Percentiles rank a stretch among this genome's conserved stretches.
These are phyloP conservation scores for Tanacetum coccineum DNA, from an alignment of 129 eudicot genomes.

Conservation along the genomic window DNA sequence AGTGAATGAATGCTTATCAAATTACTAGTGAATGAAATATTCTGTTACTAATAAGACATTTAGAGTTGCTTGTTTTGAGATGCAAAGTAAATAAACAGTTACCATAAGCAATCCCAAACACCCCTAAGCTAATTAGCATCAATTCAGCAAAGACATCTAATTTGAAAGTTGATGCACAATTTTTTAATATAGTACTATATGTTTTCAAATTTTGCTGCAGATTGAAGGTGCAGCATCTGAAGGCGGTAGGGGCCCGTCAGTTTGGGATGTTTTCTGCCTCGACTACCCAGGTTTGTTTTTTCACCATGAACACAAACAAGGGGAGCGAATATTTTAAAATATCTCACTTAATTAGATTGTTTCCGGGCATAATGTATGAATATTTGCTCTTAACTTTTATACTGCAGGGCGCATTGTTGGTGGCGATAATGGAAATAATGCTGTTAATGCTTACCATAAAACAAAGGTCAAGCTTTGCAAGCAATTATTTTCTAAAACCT, in stretches of 20 bases:
- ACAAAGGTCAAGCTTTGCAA: constrained; percentile 18
- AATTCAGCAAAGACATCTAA: neutral
- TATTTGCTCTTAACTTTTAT: neutral
- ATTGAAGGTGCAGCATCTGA: constrained; percentile 44
- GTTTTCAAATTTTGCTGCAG: constrained; percentile 10
- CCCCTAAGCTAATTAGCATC: too few species aligned
- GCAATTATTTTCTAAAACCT: neutral
- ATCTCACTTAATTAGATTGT: neutral
- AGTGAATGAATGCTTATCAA: too few species aligned
- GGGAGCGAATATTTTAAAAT: neutral
- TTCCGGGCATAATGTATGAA: neutral
- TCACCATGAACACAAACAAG: neutral
- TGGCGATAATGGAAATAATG: constrained; percentile 31
- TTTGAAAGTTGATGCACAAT: neutral
- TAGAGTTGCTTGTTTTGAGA: too few species aligned
- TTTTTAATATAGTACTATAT: neutral
- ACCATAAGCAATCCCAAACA: too few species aligned
- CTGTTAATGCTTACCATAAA: constrained; percentile 19
- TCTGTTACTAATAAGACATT: too few species aligned
- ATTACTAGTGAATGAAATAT: too few species aligned
- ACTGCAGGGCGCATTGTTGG: constrained; percentile 22
- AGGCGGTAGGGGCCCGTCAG: constrained; percentile 37
- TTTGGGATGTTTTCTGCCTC: constrained; percentile 44
- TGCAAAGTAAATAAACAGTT: too few species aligned
- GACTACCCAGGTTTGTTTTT: constrained; percentile 28